These are phyloP conservation scores for Cruciata laevipes DNA, from an alignment of 257 asterid species.

Conservation along the genomic window DNA sequence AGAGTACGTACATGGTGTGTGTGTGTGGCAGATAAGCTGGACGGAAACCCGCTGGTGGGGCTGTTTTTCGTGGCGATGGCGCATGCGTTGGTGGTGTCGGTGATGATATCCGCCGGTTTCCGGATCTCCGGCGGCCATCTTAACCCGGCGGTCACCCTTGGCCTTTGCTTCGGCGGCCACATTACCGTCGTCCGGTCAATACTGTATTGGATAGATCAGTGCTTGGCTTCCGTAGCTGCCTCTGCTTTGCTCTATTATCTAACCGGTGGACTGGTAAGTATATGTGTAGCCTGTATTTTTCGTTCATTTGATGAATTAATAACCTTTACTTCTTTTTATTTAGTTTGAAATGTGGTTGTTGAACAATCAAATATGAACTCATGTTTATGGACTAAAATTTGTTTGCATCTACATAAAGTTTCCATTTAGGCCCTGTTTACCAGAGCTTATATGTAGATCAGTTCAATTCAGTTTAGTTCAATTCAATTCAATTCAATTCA, in stretches of 20 bases:
- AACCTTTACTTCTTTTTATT: too few species aligned
- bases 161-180: constrained; percentile 73
- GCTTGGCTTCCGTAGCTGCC: constrained; percentile 89
- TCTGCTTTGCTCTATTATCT: constrained; percentile 67
- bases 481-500: too few species aligned
- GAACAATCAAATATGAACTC: too few species aligned
- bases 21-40: constrained; percentile 46
- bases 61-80: constrained; percentile 92
- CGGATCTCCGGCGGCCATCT: constrained; percentile 91
- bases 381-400: too few species aligned
- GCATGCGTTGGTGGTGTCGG: constrained; percentile 82
- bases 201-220: constrained; percentile 79
- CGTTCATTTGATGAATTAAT: not conserved
- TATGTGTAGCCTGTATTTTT: not conserved
- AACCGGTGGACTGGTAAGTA: constrained; percentile 72
- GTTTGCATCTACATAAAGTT: too few species aligned
- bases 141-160: constrained; percentile 91
- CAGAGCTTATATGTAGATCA: too few species aligned
- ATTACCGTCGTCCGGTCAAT: constrained; percentile 70
- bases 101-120: constrained; percentile 74
- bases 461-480: too few species aligned
- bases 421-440: too few species aligned
- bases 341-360: too few species aligned
- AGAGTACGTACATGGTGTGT: not conserved
- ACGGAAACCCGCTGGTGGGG: constrained; percentile 57